Conservation (phyloP, 257 asterid species). For the Penstemon eatonii region DNA sequence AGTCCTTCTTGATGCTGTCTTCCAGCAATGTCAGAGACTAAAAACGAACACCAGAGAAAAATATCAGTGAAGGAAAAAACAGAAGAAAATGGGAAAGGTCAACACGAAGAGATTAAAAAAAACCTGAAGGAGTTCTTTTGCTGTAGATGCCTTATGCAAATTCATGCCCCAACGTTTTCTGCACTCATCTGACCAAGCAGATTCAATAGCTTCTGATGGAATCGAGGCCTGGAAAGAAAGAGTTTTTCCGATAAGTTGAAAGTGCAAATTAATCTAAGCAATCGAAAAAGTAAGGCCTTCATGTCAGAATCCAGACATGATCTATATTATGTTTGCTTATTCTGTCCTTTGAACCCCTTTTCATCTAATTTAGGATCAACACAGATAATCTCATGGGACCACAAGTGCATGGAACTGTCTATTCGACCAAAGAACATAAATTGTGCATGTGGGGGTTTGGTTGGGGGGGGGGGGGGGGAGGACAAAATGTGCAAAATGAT, state of each 20-base stretch:
- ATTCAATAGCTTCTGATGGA: slow-evolving; percentile 67
- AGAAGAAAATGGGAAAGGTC: neutral
- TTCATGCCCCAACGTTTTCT: slow-evolving; percentile 61
- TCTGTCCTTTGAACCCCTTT: too few relatives aligned
- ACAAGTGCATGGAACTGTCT: too few relatives aligned
- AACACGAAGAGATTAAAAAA: slow-evolving; percentile 8
- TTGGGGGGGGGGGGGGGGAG: too few relatives aligned
- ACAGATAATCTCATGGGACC: too few relatives aligned
- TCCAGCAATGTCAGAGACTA: slow-evolving; percentile 69
- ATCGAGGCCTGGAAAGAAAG: slow-evolving; percentile 58
- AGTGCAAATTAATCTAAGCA: slow-evolving; percentile 8
- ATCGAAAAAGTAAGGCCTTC: neutral
- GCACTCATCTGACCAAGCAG: slow-evolving; percentile 65
- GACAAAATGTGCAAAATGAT: too few relatives aligned
- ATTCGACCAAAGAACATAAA: too few relatives aligned
- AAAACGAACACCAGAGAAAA: slow-evolving; percentile 17
- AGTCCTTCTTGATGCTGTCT: slow-evolving; percentile 59
- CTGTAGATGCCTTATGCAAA: slow-evolving; percentile 54
- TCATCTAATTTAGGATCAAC: too few relatives aligned
- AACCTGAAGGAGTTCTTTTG: slow-evolving; percentile 82
- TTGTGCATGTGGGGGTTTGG: too few relatives aligned
- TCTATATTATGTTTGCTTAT: neutral
- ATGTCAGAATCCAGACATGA: neutral
- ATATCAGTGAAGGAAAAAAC: neutral
- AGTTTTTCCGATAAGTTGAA: slow-evolving; percentile 12